Conservation (phyloP, 352 stramenopile species). For the Poterioochromonas sp. region DNA sequence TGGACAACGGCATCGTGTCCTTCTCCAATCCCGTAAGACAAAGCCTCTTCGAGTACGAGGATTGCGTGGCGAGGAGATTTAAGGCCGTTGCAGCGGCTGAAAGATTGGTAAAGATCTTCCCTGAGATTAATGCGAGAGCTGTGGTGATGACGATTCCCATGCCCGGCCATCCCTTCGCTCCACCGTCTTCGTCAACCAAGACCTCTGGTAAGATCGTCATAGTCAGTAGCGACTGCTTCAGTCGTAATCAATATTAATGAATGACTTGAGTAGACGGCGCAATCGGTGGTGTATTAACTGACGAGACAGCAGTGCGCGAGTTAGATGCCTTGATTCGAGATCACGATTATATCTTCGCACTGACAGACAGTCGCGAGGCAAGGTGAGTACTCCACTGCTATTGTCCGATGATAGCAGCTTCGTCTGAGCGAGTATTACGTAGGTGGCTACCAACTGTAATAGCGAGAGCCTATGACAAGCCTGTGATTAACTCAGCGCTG, state of each 20-base stretch:
- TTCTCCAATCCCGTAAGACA: constrained; percentile 97
- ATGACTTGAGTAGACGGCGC: constrained; percentile 27
- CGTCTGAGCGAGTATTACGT: constrained; percentile 34
- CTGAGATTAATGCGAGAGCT: constrained; percentile 70
- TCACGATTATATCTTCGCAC: constrained; percentile 89
- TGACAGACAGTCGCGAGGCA: constrained; percentile 94
- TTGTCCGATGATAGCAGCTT: background rate
- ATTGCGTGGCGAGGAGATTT: constrained; percentile 66
- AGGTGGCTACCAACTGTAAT: constrained; percentile 96
- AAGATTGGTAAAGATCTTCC: constrained; percentile 79
- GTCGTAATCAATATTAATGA: background rate
- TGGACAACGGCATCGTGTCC: constrained; percentile 91
- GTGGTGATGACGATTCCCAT: constrained; percentile 94
- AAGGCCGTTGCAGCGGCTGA: constrained; percentile 84
- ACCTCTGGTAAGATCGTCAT: background rate
- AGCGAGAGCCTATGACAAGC: constrained; percentile 73
- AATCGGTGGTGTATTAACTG: constrained; percentile 48
- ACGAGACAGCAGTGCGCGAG: constrained; percentile 54
- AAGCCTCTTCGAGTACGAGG: constrained; percentile 48
- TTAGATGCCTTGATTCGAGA: constrained; percentile 77
- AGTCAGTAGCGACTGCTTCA: background rate
- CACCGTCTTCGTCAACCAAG: no score
- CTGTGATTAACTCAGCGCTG: constrained; percentile 70
- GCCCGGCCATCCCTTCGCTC: constrained; percentile 76
- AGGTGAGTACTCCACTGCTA: background rate